These are phyloP conservation scores for Trametes elegans DNA, from an alignment of 768 basidiomycete species.

Conservation along the genomic window DNA sequence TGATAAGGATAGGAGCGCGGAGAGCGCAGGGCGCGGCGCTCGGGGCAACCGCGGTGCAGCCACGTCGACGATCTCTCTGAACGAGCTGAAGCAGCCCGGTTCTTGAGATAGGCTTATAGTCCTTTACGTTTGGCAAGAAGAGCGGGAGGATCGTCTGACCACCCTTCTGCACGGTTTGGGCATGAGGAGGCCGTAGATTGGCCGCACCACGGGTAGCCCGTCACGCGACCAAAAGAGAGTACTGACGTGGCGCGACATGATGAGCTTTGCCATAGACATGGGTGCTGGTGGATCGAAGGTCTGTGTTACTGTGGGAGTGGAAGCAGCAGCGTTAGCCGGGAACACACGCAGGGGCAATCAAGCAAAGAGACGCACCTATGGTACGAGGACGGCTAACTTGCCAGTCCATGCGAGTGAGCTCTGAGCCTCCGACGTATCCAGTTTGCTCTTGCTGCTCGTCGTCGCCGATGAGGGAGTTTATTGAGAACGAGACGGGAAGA, in stretches of 20 bases:
- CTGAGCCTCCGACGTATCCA: slow-evolving; percentile 26
- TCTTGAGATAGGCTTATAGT: neutral
- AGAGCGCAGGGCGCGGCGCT: no score
- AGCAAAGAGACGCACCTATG: slow-evolving; percentile 17
- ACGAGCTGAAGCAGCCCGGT: neutral
- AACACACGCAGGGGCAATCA: neutral
- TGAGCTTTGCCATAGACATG: slow-evolving; percentile 33
- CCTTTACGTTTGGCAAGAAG: neutral
- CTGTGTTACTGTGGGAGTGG: slow-evolving; percentile 15
- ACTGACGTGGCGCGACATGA: slow-evolving; percentile 33
- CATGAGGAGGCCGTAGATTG: slow-evolving; percentile 7
- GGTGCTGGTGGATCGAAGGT: slow-evolving; percentile 26
- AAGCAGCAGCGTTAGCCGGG: neutral
- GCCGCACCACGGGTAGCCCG: neutral
- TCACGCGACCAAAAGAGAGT: slow-evolving; percentile 12
- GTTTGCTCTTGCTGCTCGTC: slow-evolving; percentile 19
- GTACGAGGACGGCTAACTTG: slow-evolving; percentile 21
- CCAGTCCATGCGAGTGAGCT: slow-evolving; percentile 29
- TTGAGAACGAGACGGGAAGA: slow-evolving; percentile 27
- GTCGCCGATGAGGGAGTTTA: slow-evolving; percentile 28
- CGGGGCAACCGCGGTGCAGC: neutral
- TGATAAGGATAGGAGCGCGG: no score
- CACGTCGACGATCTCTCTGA: neutral
- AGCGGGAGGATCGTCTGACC: neutral
- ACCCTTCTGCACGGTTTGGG: slow-evolving; percentile 6